Evolutionary conservation across 1,284 basidiomycete species (phyloP).

Genomic region (Fomitopsis palustris): DNA sequence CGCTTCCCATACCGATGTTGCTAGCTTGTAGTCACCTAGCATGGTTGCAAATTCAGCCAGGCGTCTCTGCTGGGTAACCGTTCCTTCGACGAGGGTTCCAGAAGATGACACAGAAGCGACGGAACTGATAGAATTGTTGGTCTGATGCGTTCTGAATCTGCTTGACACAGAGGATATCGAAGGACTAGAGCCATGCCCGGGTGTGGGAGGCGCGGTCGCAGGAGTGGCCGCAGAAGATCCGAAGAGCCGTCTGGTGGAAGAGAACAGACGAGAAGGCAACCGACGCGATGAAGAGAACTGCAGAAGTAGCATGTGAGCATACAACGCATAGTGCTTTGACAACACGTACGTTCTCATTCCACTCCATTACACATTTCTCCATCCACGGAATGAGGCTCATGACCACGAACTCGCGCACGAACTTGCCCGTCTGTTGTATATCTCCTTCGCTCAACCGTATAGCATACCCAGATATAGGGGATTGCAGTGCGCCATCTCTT

Average conservation of each 20-base stretch:
- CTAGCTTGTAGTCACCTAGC: conserved; percentile 86
- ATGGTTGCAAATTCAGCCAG: conserved; percentile 96
- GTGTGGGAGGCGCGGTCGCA: conserved; percentile 38
- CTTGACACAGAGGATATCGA: conserved; percentile 42
- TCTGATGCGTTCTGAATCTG: conserved; percentile 38
- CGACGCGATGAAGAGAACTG: conserved; percentile 82
- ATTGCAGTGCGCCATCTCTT: conserved; percentile 3
- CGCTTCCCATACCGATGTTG: conserved; percentile 82
- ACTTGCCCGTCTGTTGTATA: conserved; percentile 75
- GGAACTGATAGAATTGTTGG: conserved; percentile 32
- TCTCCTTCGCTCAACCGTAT: conserved; percentile 65
- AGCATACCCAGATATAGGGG: conserved; percentile 10
- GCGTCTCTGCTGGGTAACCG: conserved; percentile 68
- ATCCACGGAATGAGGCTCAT: conserved; percentile 95
- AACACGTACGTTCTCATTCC: conserved; percentile 80
- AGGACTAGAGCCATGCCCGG: conserved; percentile 27
- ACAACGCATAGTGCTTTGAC: neutral
- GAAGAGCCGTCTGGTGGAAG: conserved; percentile 90
- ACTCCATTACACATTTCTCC: conserved; percentile 90
- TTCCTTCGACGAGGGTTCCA: conserved; percentile 30
- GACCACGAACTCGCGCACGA: conserved; percentile 87
- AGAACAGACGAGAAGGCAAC: conserved; percentile 77
- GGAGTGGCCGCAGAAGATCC: conserved; percentile 52
- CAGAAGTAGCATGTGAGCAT: neutral
- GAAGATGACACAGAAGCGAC: conserved; percentile 27